Conservation (phyloP, 108 stramenopile species). For the Cyclotella choctawhatcheeana region DNA sequence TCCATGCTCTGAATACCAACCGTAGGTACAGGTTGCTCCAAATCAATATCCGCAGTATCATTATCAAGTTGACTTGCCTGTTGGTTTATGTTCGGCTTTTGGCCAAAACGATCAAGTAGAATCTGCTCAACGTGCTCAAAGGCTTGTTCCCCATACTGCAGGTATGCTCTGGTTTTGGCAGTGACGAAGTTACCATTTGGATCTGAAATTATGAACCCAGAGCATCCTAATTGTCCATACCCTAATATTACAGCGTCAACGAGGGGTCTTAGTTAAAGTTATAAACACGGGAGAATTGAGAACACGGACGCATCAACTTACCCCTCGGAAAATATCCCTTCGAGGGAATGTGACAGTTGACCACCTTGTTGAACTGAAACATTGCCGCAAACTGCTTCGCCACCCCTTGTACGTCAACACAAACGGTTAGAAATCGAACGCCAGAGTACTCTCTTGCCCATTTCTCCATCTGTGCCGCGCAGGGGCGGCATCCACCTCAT, state of each 20-base stretch:
- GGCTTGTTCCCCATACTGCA: constrained; percentile 50
- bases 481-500: constrained; percentile 72
- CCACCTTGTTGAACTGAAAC: constrained; percentile 33
- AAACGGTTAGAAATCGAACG: constrained; percentile 56
- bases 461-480: constrained; percentile 59
- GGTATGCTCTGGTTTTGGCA: constrained; percentile 55
- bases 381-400: constrained; percentile 45
- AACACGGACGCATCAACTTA: constrained; percentile 49
- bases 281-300: background rate
- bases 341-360: constrained; percentile 48
- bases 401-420: constrained; percentile 46
- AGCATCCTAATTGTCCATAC: constrained; percentile 61
- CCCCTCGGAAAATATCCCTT: constrained; percentile 56
- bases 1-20: constrained; percentile 58
- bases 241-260: background rate
- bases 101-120: constrained; percentile 14
- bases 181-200: constrained; percentile 58
- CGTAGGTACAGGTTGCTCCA: constrained; percentile 26
- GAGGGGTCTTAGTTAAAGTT: background rate
- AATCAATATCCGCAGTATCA: constrained; percentile 15
- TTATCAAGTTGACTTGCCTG: background rate
- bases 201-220: constrained; percentile 56
- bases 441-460: constrained; percentile 38
- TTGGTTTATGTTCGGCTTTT: background rate
- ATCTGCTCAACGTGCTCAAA: constrained; percentile 52